phyloP scores from a whole-genome alignment of 768 basidiomycete genomes.

The Baorangia bicolor region DNA sequence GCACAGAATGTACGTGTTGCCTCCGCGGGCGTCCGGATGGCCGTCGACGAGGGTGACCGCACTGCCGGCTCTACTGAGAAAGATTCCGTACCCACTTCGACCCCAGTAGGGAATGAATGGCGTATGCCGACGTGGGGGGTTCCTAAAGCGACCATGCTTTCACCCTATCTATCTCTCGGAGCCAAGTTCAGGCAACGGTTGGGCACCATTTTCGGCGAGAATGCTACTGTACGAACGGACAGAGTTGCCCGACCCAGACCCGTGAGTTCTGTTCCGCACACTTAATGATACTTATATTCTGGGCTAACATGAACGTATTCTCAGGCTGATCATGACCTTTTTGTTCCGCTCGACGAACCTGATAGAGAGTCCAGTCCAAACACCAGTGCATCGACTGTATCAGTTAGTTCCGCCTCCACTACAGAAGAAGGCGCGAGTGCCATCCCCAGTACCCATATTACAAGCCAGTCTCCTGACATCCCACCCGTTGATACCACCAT shows the following conservation, averaged over 20 bases:
- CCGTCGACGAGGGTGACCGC: background rate
- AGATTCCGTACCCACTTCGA: too few species aligned
- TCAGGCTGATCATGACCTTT: constrained; percentile 16
- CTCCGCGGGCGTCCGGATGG: background rate
- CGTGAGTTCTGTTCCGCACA: constrained; percentile 8
- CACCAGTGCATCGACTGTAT: constrained; percentile 3
- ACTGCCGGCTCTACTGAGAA: background rate
- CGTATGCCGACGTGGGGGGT: background rate
- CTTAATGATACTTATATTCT: background rate
- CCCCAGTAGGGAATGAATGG: background rate
- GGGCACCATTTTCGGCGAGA: constrained; percentile 18
- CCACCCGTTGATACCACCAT: background rate
- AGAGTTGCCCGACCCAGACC: constrained; percentile 19
- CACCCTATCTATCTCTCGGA: constrained; percentile 19
- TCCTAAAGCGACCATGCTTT: background rate
- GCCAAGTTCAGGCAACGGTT: constrained; percentile 22
- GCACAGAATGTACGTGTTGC: background rate
- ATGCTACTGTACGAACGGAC: constrained; percentile 23
- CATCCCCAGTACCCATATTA: constrained; percentile 18
- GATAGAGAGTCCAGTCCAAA: constrained; percentile 3
- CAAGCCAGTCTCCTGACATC: constrained; percentile 17
- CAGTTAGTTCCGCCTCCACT: background rate
- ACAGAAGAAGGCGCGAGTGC: background rate
- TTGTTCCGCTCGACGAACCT: constrained; percentile 1
- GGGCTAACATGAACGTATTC: background rate